Evolutionary conservation across 2,329 filamentous ascomycete species (phyloP), one percentile per base, ranked within the genome.

Genomic region (Trichoderma endophyticum): DNA sequence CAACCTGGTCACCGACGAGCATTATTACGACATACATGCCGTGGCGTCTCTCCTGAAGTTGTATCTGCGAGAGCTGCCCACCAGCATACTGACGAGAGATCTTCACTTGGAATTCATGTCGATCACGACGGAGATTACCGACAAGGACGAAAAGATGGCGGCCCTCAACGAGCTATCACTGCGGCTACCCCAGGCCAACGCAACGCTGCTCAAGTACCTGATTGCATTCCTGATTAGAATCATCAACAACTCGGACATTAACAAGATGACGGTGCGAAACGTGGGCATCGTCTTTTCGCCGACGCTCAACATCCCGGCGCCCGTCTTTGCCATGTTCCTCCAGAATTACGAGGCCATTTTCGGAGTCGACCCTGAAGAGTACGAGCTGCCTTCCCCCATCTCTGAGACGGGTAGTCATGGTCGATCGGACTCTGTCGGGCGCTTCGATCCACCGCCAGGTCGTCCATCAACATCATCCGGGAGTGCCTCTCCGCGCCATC

Each of bases 241-340:
- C 77, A 94, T 98, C 78, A 94, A 96, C 81, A 94, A 98, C 77
- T 87, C 94, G 7, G 91, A 93, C 76, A 86, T 92, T 74, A 99
- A 99, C 85, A 98, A 98, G 86, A 99, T 99, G 96, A 98, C 93
- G 12, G 93, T 98, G 68, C 91, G 95, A 75, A 99, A 99, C 78
- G 93, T 99, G 70, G 95, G 96, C 75, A 98, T 99, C 77, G 95
- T 99, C 71, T 99, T 99, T 81, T 97, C 96, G 18, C 96, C 96
- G 0, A 98, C 96, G 0, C 87, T 99, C 69, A 98, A 98, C 80
- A 97, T 99, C 57, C 95, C 96, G 0, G 94, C 94, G 0, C 95
- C 95, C 0, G 92, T 99, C 12, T 98, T 99, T 80, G 94, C 95
- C 4, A 88, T 97, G 81, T 96, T 99, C 81, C 86, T 99, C 72